phyloP scores from a whole-genome alignment of 495 filamentous ascomycete genomes.

The Xylaria telfairii region DNA sequence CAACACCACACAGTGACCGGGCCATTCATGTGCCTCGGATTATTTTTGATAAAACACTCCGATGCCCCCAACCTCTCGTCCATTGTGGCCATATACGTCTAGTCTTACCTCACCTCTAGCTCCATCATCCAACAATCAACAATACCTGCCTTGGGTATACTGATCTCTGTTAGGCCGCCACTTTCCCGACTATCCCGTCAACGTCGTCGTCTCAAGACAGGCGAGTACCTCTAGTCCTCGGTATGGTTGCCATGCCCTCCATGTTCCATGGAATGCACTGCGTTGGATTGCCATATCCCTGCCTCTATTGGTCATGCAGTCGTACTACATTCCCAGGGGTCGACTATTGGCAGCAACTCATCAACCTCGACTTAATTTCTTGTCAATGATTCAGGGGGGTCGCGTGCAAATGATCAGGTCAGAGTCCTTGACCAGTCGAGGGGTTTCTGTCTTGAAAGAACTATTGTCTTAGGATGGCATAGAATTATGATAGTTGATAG shows the following conservation, averaged over 20 bases:
- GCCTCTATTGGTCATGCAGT: not conserved
- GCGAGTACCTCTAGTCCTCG: not conserved
- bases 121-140: constrained; percentile 2
- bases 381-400: not conserved
- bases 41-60: constrained; percentile 13
- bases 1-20: constrained; percentile 12
- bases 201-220: not conserved
- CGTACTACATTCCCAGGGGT: not conserved
- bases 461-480: not conserved
- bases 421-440: not conserved
- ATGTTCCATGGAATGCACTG: constrained; percentile 7
- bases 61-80: constrained; percentile 12
- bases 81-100: not conserved
- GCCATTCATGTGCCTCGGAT: constrained; percentile 11
- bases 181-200: constrained; percentile 1
- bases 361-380: not conserved
- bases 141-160: not conserved
- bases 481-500: not conserved
- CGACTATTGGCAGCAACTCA: constrained; percentile 10
- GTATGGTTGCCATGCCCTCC: not conserved
- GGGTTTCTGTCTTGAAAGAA: not conserved
- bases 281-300: not conserved
- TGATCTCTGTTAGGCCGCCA: not conserved
- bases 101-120: not conserved
- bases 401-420: not conserved